Evolutionary conservation across 768 basidiomycete species (phyloP), one percentile per base, ranked within the genome.

Genomic region (Leccinum variicolor): DNA sequence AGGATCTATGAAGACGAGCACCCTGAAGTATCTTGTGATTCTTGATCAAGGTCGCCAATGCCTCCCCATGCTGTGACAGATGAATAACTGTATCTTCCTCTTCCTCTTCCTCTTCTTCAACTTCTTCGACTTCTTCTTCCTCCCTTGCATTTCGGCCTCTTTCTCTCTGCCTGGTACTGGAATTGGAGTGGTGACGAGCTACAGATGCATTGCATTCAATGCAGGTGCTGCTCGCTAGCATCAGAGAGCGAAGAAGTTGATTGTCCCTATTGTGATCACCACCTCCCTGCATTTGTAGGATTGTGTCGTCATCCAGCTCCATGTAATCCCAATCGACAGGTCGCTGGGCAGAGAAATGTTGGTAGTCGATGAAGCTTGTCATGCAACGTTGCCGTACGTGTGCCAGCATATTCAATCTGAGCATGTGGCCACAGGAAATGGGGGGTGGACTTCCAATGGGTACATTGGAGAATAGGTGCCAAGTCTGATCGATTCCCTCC

Each of bases 351-450:
- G 10, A 13, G 3, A 53, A 58, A 8, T 58, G 57, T 15, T 25
- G 29, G 10, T 59, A 59, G 19, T 56, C 28, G 1, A 14, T 14
- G 11, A 51, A 56, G n/a, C 50, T 48, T 4, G 29, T 45, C 34
- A 47, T 46, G 14, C 46, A 59, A 0, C 2, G 21, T 25, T 55
- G 26, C 13, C 2, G n/a, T 6, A 59, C 4, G 2, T 33, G 25
- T 0, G 19, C 54, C 1, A 59, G 45, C 54, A 59, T 59, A 15
- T 39, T 47, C 3, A 46, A 7, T 2, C 25, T 6, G 1, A 59
- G 28, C 0, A 52, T 39, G 6, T 59, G 50, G 17, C 58, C 58
- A 56, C 54, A 59, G 3, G 54, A 34, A 10, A 54, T 21, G 6
- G 31, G 29, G 1, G 45, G 43, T 2, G 7, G 8, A 11, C 6